Conservation (phyloP, 176 grass and related monocot species). For the Ananas comosus region DNA sequence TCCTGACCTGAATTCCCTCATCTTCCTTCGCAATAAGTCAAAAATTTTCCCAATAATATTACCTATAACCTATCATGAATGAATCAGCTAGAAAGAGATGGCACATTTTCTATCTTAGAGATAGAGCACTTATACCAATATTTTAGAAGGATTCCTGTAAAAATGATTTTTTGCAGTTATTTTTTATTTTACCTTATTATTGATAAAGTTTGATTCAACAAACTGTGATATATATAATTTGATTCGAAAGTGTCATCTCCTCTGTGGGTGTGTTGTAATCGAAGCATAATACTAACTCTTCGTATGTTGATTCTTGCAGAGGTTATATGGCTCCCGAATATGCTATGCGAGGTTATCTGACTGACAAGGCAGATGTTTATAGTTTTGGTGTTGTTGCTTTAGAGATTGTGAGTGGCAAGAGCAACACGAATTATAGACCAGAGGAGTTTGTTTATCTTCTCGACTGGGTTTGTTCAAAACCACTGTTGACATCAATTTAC, state of each 20-base stretch:
- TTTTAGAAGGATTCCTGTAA: background rate
- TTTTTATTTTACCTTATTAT: background rate
- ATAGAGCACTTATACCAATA: background rate
- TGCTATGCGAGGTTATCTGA: conserved; percentile 92
- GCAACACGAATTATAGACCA: conserved; percentile 87
- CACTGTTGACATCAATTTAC: background rate
- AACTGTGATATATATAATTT: background rate
- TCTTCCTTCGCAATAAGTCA: background rate
- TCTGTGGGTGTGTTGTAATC: background rate
- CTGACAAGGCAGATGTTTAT: conserved; percentile 90
- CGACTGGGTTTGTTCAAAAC: conserved; percentile 62
- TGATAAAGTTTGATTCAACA: background rate
- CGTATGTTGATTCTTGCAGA: conserved; percentile 38
- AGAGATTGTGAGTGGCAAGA: conserved; percentile 89
- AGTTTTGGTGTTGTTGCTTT: conserved; percentile 91
- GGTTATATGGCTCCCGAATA: conserved; percentile 99
- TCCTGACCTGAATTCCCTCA: background rate
- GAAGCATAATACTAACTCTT: background rate
- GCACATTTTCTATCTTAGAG: too few species aligned
- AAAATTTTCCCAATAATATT: background rate
- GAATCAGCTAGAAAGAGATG: too few species aligned
- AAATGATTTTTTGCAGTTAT: background rate
- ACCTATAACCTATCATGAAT: too few species aligned
- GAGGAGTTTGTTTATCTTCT: conserved; percentile 94
- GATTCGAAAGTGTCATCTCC: background rate